Evolutionary conservation across 148 eudicot genomes (phyloP).

Genomic region (Camellia japonica): DNA sequence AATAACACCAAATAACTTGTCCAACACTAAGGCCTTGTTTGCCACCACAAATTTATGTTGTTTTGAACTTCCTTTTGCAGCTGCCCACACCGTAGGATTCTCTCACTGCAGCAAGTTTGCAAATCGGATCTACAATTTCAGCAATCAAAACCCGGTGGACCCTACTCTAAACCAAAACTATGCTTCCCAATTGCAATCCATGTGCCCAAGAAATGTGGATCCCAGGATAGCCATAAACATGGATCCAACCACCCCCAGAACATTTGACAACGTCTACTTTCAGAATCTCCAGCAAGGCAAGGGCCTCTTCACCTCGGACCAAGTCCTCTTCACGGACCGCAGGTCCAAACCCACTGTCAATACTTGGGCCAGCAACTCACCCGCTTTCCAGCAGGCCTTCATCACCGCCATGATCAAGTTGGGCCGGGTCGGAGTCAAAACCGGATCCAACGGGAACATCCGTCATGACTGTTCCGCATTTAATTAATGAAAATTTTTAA

Average conservation of each 20-base stretch:
- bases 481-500: conserved; percentile 23
- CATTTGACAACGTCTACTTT: conserved; percentile 68
- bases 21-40: too few relatives aligned
- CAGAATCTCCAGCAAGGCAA: conserved; percentile 60
- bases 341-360: conserved; percentile 53
- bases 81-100: conserved; percentile 75
- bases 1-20: too few relatives aligned
- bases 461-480: conserved; percentile 43
- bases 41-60: too few relatives aligned
- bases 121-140: conserved; percentile 69
- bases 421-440: conserved; percentile 63
- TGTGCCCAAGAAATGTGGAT: conserved; percentile 80
- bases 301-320: conserved; percentile 84
- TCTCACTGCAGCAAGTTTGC: conserved; percentile 74
- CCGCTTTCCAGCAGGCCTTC: conserved; percentile 37
- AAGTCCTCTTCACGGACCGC: conserved; percentile 65
- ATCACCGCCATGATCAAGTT: conserved; percentile 43
- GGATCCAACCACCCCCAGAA: conserved; percentile 66
- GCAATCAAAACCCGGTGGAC: conserved; percentile 41
- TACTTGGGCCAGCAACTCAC: conserved; percentile 34
- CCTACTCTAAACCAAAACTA: conserved; percentile 59
- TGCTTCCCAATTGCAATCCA: conserved; percentile 42
- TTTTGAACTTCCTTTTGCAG: conserved; percentile 26
- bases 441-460: conserved; percentile 45
- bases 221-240: conserved; percentile 67